These are phyloP conservation scores for Yamadazyma sp. DNA, from an alignment of 1,139 yeast genomes.

Conservation along the genomic window DNA sequence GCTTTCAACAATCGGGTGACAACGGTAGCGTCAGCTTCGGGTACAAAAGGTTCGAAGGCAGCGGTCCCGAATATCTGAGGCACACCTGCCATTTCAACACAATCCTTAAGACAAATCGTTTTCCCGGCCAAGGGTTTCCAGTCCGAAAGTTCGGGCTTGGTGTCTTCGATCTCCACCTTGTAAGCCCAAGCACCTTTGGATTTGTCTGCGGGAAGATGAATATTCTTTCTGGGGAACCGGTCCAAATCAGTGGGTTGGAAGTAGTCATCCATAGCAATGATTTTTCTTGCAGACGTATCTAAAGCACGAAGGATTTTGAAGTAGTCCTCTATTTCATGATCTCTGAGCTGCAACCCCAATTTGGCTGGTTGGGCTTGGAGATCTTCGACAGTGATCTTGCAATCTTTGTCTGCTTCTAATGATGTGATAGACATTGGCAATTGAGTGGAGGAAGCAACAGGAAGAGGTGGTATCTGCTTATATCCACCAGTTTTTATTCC, in stretches of 20 bases:
- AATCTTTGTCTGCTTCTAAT: conserved; percentile 22
- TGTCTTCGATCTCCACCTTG: conserved; percentile 31
- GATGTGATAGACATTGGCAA: conserved; percentile 33
- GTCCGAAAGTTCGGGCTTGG: conserved; percentile 15
- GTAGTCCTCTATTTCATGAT: conserved; percentile 29
- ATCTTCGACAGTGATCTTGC: conserved; percentile 25
- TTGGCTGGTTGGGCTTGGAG: conserved; percentile 26
- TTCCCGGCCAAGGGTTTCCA: conserved; percentile 23
- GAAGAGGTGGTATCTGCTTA: too few species aligned
- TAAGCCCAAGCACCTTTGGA: conserved; percentile 38
- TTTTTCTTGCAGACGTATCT: conserved; percentile 27
- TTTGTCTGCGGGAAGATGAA: conserved; percentile 24
- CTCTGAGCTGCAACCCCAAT: conserved; percentile 22
- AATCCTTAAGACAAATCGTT: conserved; percentile 23
- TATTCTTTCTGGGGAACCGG: conserved; percentile 30
- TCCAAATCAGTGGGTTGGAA: conserved; percentile 21
- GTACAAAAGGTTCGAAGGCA: conserved; percentile 14
- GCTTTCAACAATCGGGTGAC: conserved; percentile 15
- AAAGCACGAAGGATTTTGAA: conserved; percentile 27
- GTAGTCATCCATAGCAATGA: conserved; percentile 27
- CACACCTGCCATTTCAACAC: conserved; percentile 16
- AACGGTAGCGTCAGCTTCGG: conserved; percentile 17
- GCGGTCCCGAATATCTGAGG: conserved; percentile 18
- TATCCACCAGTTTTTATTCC: too few species aligned
- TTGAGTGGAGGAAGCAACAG: too few species aligned